phyloP scores from a whole-genome alignment of 805 yeast species.

The Hanseniaspora vineae region DNA sequence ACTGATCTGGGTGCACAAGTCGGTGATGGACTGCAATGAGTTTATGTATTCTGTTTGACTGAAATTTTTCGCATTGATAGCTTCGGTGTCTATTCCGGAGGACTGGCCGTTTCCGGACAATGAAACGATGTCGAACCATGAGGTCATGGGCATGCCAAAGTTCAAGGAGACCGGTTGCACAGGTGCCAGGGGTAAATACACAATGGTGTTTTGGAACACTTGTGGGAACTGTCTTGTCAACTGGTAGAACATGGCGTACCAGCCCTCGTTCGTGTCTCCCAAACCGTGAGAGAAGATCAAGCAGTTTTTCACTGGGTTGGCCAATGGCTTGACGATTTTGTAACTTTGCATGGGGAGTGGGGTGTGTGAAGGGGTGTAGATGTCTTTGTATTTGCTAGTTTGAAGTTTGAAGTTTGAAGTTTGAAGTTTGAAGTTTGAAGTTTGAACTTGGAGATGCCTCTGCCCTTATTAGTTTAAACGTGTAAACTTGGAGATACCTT shows the following conservation, averaged over 20 bases:
- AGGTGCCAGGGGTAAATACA: conserved; percentile 90
- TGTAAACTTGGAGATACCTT: no score
- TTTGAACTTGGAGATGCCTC: no score
- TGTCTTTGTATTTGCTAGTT: neutral
- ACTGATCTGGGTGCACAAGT: conserved; percentile 39
- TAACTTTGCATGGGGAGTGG: conserved; percentile 1
- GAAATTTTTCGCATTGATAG: conserved; percentile 29
- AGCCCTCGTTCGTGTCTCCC: conserved; percentile 85
- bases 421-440: no score
- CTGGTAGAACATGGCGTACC: conserved; percentile 68
- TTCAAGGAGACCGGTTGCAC: conserved; percentile 51
- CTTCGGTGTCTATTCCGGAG: conserved; percentile 7
- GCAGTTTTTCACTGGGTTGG: conserved; percentile 1
- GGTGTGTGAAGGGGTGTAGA: no score
- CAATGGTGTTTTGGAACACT: conserved; percentile 44
- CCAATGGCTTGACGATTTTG: conserved; percentile 1
- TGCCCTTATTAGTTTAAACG: no score
- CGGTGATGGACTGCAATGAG: conserved; percentile 33
- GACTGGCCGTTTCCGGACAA: neutral
- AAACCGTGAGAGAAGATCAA: conserved; percentile 78
- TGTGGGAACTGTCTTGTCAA: conserved; percentile 24
- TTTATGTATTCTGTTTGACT: conserved; percentile 36
- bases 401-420: neutral
- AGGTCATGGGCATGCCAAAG: conserved; percentile 56
- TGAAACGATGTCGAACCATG: conserved; percentile 70